Base-by-base conservation (phyloP, 2,329 filamentous ascomycete species). In the Ceratocystiopsis sp. region DNA sequence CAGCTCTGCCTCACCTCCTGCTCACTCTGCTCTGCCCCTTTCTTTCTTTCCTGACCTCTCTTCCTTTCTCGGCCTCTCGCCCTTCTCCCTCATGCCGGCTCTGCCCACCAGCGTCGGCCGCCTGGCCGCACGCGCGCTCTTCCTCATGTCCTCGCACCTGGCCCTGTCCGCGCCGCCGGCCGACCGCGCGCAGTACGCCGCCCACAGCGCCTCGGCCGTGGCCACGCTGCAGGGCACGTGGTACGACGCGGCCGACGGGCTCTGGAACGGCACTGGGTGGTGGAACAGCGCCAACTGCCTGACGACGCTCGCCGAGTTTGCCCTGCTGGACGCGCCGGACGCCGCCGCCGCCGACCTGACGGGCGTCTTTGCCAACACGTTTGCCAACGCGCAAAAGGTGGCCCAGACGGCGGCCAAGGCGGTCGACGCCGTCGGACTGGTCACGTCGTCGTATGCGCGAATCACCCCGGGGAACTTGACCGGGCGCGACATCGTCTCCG, bases 281-380 rank as follows among this genome's bases (percentile, higher is more conserved):
- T 85, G 80, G 80, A 82, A 84, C 53, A 69, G 70, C 42, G 80
- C 72, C 38, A 84, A 83, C 53, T 67, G 68, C 45, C 61, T 84
- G 46, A 80, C 76, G 0, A 68, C 67, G 3, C 57, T 84, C 16
- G 70, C 67, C 42, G 73, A 83, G 53, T 70, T 68, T 53, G 59
- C 63, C 4, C 43, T 47, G 12, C 47, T n/a, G 16, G 56, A 60
- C 37, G 50, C 54, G 1, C 46, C 51, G 9, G 54, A 56, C 25
- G 60, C 60, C 34, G 59, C 60, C 41, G 40, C 53, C 38, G 51
- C 67, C 41, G 59, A 61, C 46, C 52, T 71, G 18, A 55, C 57
- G 13, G 56, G 54, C 40, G 54, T 63, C 44, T 59, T 70, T 32
- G 52, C 55, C 46, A 68, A 63, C 51, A 71, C 68, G 2, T 71